A percentile compares a stretch with the other conserved stretches of the same genome.
Evolutionary conservation across 1,284 basidiomycete genomes (phyloP).

Genomic region (Cutaneotrichosporon curvatum): DNA sequence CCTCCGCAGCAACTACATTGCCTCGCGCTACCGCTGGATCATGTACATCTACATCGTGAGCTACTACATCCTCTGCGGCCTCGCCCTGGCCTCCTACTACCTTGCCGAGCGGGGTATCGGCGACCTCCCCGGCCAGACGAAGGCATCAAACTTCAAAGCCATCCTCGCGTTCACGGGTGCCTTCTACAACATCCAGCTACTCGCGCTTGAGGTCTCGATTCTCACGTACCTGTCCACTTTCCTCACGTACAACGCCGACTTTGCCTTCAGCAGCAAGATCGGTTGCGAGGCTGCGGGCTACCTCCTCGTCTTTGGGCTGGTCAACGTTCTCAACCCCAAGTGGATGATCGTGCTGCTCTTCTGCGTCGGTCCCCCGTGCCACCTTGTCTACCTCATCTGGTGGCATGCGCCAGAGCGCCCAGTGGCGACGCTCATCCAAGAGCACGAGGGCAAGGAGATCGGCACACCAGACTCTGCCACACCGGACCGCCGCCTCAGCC

Average conservation of each 20-base stretch:
- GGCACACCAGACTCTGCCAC: background rate
- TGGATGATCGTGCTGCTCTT: constrained; percentile 19
- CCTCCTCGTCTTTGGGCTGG: constrained; percentile 16
- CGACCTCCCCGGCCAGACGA: constrained; percentile 2
- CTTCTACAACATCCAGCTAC: constrained; percentile 18
- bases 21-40: constrained; percentile 13
- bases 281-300: constrained; percentile 15
- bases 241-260: constrained; percentile 15
- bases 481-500: too few species aligned
- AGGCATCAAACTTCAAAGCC: constrained; percentile 8
- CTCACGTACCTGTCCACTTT: constrained; percentile 16
- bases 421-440: constrained; percentile 4
- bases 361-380: constrained; percentile 5
- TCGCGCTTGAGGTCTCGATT: constrained; percentile 14
- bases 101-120: constrained; percentile 10
- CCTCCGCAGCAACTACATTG: constrained; percentile 11
- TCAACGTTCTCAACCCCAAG: constrained; percentile 16
- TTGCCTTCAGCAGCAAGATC: constrained; percentile 16
- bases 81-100: constrained; percentile 12
- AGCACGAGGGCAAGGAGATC: background rate
- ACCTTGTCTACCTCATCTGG: constrained; percentile 7
- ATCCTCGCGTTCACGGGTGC: constrained; percentile 11
- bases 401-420: constrained; percentile 14
- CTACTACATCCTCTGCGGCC: constrained; percentile 11
- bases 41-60: constrained; percentile 15